These are phyloP conservation scores for Asterella californica DNA, from an alignment of 225 moss, liverwort and hornwort species.

Conservation along the genomic window DNA sequence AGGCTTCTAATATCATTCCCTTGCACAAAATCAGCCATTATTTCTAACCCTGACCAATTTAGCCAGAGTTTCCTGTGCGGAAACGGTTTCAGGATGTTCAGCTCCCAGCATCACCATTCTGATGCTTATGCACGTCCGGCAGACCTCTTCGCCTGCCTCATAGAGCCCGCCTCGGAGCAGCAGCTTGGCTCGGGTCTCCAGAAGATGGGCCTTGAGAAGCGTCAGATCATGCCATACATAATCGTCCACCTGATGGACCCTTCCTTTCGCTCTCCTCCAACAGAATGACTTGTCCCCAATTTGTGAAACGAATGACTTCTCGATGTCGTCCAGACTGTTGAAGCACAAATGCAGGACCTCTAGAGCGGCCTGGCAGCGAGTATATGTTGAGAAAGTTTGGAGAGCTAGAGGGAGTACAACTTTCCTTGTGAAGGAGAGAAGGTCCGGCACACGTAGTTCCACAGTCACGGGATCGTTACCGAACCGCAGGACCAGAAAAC, in stretches of 20 bases:
- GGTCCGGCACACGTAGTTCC: constrained; percentile 40
- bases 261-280: constrained; percentile 31
- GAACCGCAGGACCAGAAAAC: constrained; percentile 42
- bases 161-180: constrained; percentile 53
- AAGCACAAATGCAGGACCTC: constrained; percentile 40
- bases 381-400: constrained; percentile 45
- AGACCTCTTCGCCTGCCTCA: constrained; percentile 55
- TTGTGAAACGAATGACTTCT: constrained; percentile 58
- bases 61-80: constrained; percentile 48
- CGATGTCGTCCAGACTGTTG: constrained; percentile 52
- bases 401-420: constrained; percentile 48
- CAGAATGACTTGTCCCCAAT: constrained; percentile 42
- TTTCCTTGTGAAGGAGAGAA: constrained; percentile 42
- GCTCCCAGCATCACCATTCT: constrained; percentile 60
- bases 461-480: constrained; percentile 30
- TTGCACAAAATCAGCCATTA: neutral
- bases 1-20: neutral
- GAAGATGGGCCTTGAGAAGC: constrained; percentile 50
- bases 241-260: constrained; percentile 51
- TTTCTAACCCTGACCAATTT: constrained; percentile 37
- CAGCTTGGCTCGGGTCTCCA: constrained; percentile 56
- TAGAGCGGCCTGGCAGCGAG: constrained; percentile 46
- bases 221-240: constrained; percentile 67
- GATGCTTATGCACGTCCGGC: constrained; percentile 56
- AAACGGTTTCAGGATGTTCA: constrained; percentile 46